Percentiles rank a stretch among this genome's conserved stretches.
phyloP scores from a whole-genome alignment of 2,329 filamentous ascomycete species.

The Chaetoscypha palmicola region DNA sequence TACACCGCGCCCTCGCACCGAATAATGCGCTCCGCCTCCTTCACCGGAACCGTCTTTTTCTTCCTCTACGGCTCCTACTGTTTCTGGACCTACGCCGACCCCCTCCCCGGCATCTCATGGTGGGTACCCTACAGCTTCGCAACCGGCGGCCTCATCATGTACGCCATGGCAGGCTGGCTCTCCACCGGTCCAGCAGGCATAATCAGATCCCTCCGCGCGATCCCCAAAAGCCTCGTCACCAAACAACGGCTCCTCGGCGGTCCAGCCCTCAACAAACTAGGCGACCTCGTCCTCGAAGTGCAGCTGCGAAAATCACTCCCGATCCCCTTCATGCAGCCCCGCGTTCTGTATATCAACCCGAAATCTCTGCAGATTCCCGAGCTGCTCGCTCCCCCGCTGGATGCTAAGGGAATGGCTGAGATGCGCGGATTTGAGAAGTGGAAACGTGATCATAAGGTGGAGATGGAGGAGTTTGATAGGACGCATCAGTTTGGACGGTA shows the following conservation, averaged over 20 bases:
- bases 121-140: constrained; percentile 54
- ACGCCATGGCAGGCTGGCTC: constrained; percentile 52
- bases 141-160: constrained; percentile 52
- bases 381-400: constrained; percentile 24
- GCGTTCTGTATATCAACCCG: constrained; percentile 21
- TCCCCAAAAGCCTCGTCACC: constrained; percentile 17
- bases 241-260: constrained; percentile 14
- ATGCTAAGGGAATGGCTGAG: constrained; percentile 24
- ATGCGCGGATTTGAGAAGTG: constrained; percentile 15
- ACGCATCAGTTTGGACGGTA: constrained; percentile 48
- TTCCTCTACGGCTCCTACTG: constrained; percentile 45
- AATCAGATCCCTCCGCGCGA: constrained; percentile 37
- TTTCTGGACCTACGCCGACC: constrained; percentile 43
- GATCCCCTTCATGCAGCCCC: constrained; percentile 25
- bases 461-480: constrained; percentile 38
- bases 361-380: constrained; percentile 17
- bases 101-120: constrained; percentile 43
- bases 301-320: constrained; percentile 30
- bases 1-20: constrained; percentile 61
- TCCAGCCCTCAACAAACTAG: constrained; percentile 7
- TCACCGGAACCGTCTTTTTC: constrained; percentile 47
- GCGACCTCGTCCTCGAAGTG: constrained; percentile 44
- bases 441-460: constrained; percentile 33
- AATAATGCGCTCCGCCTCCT: constrained; percentile 54
- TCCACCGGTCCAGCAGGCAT: constrained; percentile 50